These are phyloP conservation scores for Teratosphaeria destructans DNA, from an alignment of 2,329 filamentous ascomycete species.

Conservation along the genomic window DNA sequence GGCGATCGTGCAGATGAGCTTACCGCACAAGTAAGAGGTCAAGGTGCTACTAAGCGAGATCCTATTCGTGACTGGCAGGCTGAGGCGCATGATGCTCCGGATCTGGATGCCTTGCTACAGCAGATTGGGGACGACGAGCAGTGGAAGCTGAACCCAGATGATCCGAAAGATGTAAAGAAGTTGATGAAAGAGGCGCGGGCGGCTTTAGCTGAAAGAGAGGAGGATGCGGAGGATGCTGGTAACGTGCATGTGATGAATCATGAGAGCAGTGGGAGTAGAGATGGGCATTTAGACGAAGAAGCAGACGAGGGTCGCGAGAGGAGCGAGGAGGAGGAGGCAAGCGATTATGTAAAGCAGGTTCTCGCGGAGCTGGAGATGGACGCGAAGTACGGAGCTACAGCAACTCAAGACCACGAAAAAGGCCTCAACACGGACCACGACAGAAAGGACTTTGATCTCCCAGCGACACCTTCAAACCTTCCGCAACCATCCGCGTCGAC, in stretches of 20 bases:
- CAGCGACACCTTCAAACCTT: slow-evolving; percentile 22
- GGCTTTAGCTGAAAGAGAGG: slow-evolving; percentile 26
- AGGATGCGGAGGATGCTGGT: slow-evolving; percentile 10
- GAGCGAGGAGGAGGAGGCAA: slow-evolving; percentile 28
- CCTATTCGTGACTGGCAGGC: slow-evolving; percentile 21
- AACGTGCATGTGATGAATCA: slow-evolving; percentile 4
- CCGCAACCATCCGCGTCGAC: slow-evolving; percentile 5
- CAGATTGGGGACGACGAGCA: slow-evolving; percentile 31
- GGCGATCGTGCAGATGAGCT: slow-evolving; percentile 6
- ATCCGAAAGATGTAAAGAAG: slow-evolving; percentile 31
- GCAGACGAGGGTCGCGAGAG: slow-evolving; percentile 10
- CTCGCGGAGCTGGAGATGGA: slow-evolving; percentile 38
- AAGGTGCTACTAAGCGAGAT: slow-evolving; percentile 11
- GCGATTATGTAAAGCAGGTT: slow-evolving; percentile 36
- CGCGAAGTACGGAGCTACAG: slow-evolving; percentile 25
- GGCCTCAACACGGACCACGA: slow-evolving; percentile 1
- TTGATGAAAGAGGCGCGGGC: slow-evolving; percentile 32
- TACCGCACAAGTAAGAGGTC: slow-evolving; percentile 10
- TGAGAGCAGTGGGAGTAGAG: neutral
- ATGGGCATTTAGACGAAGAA: slow-evolving; percentile 15
- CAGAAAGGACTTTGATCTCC: slow-evolving; percentile 15
- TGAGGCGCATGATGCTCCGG: slow-evolving; percentile 34
- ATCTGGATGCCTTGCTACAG: slow-evolving; percentile 36
- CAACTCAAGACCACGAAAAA: slow-evolving; percentile 1
- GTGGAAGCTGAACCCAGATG: slow-evolving; percentile 31